These are phyloP conservation scores for Puccinia coronata DNA, from an alignment of 1,284 basidiomycete species.

Conservation along the genomic window DNA sequence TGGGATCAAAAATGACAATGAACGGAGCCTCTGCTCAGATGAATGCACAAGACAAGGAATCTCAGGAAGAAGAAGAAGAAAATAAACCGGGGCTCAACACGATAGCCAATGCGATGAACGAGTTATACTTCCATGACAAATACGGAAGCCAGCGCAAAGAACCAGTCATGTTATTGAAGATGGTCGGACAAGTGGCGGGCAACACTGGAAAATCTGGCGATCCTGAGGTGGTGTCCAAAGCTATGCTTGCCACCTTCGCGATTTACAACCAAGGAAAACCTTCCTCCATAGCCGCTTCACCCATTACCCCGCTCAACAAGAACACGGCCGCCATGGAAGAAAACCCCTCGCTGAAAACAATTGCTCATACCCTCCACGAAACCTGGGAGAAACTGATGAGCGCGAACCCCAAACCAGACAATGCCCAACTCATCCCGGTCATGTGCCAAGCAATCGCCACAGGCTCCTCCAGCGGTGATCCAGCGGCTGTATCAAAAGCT, in stretches of 20 bases:
- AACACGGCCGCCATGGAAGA: background rate
- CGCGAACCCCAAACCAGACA: background rate
- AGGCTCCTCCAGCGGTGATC: background rate
- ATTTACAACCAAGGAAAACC: constrained; percentile 8
- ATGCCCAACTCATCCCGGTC: background rate
- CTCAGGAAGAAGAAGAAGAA: constrained; percentile 13
- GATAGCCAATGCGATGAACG: constrained; percentile 15
- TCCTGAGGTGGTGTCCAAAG: constrained; percentile 20
- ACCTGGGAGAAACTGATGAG: constrained; percentile 6
- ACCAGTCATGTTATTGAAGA: background rate
- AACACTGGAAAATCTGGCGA: background rate
- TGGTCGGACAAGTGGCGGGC: constrained; percentile 24
- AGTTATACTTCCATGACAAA: constrained; percentile 33
- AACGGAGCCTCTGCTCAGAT: background rate
- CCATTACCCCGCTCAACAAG: background rate
- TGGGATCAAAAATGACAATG: background rate
- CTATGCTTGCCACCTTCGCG: constrained; percentile 20
- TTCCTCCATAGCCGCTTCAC: background rate
- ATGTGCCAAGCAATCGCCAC: constrained; percentile 3
- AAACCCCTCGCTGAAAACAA: background rate
- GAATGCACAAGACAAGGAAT: constrained; percentile 21
- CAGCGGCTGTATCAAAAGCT: background rate
- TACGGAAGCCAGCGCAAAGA: background rate
- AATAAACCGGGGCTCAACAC: constrained; percentile 23
- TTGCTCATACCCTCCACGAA: constrained; percentile 13